Conservation (phyloP, 164 flowering plant genomes). For the Stephania cephalantha region DNA sequence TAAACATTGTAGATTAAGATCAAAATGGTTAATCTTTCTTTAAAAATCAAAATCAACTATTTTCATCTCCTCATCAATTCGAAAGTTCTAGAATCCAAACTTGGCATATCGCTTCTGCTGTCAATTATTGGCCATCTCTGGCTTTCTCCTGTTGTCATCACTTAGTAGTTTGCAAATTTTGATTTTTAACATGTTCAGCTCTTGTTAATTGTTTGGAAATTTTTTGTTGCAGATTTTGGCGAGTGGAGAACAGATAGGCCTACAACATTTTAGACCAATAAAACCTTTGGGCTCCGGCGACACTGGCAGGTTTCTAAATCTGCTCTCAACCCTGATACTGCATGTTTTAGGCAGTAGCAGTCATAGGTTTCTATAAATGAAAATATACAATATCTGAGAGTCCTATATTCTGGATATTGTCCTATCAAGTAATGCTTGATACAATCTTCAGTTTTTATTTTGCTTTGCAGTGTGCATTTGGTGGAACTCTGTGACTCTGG, state of each 20-base stretch:
- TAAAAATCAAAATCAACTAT: neutral
- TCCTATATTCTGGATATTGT: neutral
- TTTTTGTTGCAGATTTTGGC: slow-evolving; percentile 46
- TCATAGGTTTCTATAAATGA: neutral
- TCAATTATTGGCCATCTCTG: neutral
- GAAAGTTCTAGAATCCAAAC: neutral
- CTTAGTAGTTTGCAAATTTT: neutral
- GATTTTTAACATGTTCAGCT: neutral
- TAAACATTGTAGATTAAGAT: neutral
- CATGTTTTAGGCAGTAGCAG: neutral
- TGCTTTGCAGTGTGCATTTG: slow-evolving; percentile 76
- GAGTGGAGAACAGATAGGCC: slow-evolving; percentile 71
- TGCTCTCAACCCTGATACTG: neutral
- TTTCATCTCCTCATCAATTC: neutral
- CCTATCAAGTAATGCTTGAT: neutral
- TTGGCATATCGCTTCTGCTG: neutral
- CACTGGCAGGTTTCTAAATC: slow-evolving; percentile 76
- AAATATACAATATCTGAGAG: neutral
- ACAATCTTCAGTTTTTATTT: neutral
- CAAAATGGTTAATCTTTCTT: neutral
- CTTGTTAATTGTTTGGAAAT: neutral
- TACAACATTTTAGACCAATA: slow-evolving; percentile 83
- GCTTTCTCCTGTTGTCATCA: neutral
- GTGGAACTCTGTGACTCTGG: slow-evolving; percentile 85
- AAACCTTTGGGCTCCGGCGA: slow-evolving; percentile 95